Conservation (phyloP, 2,329 filamentous ascomycete genomes). For the Microcyclospora pomicola region DNA sequence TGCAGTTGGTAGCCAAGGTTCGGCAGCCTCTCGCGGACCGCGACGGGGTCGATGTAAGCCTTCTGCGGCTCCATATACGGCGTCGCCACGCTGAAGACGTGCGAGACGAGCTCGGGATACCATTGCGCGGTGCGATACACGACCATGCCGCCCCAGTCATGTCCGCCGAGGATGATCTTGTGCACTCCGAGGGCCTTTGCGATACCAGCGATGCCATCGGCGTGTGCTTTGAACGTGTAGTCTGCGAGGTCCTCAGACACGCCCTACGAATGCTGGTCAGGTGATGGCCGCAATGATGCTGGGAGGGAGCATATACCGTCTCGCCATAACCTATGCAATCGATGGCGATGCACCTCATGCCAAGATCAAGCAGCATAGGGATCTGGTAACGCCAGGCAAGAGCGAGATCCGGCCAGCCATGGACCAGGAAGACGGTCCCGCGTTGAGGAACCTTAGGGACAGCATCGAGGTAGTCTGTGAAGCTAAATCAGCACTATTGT, state of each 20-base stretch:
- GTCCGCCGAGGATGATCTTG: slow-evolving; percentile 68
- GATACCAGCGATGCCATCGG: slow-evolving; percentile 62
- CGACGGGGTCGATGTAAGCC: slow-evolving; percentile 42
- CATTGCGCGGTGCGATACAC: slow-evolving; percentile 63
- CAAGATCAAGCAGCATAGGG: slow-evolving; percentile 56
- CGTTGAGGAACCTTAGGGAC: slow-evolving; percentile 15
- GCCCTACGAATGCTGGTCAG: slow-evolving; percentile 4
- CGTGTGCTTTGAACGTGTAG: slow-evolving; percentile 60
- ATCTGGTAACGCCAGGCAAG: slow-evolving; percentile 87
- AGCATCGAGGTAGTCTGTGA: not conserved
- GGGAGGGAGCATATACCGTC: slow-evolving; percentile 41
- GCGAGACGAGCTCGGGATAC: slow-evolving; percentile 57
- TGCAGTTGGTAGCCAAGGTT: slow-evolving; percentile 80
- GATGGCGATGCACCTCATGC: slow-evolving; percentile 66
- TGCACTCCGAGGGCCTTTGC: slow-evolving; percentile 42
- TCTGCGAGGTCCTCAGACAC: slow-evolving; percentile 28
- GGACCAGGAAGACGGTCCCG: slow-evolving; percentile 45
- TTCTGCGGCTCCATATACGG: slow-evolving; percentile 48
- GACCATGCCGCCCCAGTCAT: slow-evolving; percentile 78
- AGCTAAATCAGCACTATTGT: not conserved
- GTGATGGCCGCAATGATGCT: not conserved
- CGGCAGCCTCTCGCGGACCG: slow-evolving; percentile 44
- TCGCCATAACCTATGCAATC: slow-evolving; percentile 79
- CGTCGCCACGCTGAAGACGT: slow-evolving; percentile 69
- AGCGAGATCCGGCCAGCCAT: slow-evolving; percentile 72